These are phyloP conservation scores for Cryptosporidium xiaoi DNA, from an alignment of 169 alveolate species.

Conservation along the genomic window DNA sequence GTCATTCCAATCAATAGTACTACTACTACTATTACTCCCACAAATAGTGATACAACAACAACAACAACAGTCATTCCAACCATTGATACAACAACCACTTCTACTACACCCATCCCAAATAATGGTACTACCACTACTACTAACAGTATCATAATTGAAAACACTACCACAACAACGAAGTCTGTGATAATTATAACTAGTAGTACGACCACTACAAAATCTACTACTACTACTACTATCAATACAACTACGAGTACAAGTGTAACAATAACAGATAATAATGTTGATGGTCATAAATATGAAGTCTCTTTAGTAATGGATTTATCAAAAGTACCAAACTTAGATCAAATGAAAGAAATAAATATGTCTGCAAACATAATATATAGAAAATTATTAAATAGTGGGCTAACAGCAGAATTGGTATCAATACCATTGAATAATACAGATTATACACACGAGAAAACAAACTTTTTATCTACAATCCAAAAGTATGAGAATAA, in stretches of 20 bases:
- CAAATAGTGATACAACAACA: not conserved
- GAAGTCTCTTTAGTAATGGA: slow-evolving; percentile 72
- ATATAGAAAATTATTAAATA: slow-evolving; percentile 48
- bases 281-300: slow-evolving; percentile 22
- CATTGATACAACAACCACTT: not conserved
- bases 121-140: slow-evolving; percentile 1
- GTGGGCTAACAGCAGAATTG: slow-evolving; percentile 55
- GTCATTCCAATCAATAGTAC: slow-evolving; percentile 8
- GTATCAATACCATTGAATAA: slow-evolving; percentile 42
- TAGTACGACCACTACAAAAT: not conserved
- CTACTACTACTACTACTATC: slow-evolving; percentile 6
- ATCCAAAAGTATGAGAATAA: slow-evolving; percentile 2
- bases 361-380: slow-evolving; percentile 60
- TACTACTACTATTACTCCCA: slow-evolving; percentile 11
- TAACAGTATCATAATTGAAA: not conserved
- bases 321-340: slow-evolving; percentile 55
- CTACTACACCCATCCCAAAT: not conserved
- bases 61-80: slow-evolving; percentile 1
- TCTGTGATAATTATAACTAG: slow-evolving; percentile 2
- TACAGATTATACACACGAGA: not conserved
- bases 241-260: not conserved
- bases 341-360: slow-evolving; percentile 62
- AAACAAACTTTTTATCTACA: slow-evolving; percentile 37
- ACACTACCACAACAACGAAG: slow-evolving; percentile 11
- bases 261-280: not conserved